Percentiles rank a stretch among this genome's conserved stretches.
phyloP scores from a whole-genome alignment of 129 eudicot genomes.

The Chrysanthemum seticuspe region DNA sequence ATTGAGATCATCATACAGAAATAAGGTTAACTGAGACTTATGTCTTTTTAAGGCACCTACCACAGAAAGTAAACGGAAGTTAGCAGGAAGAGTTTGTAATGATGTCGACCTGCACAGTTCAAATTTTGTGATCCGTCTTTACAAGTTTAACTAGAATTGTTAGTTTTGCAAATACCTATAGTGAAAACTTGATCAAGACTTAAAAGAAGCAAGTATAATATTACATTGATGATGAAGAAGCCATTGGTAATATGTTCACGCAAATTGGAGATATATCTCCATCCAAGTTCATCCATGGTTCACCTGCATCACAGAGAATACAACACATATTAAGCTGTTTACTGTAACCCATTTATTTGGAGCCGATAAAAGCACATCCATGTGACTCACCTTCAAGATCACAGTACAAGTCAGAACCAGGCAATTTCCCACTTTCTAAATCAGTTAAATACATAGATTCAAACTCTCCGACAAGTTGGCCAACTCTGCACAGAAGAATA shows the following conservation, averaged over 20 bases:
- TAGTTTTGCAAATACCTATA: neutral
- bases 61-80: conserved; percentile 61
- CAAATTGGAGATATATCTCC: conserved; percentile 86
- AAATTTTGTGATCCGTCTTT: conserved; percentile 18
- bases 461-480: conserved; percentile 74
- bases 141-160: no score
- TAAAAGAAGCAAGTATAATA: conserved; percentile 1
- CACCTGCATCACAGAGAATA: conserved; percentile 45
- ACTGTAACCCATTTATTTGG: neutral
- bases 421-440: conserved; percentile 51
- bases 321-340: conserved; percentile 7
- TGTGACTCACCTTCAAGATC: conserved; percentile 63
- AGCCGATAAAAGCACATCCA: conserved; percentile 11
- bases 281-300: conserved; percentile 90
- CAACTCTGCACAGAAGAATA: conserved; percentile 48
- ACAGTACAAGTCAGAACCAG: conserved; percentile 44
- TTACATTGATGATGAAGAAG: conserved; percentile 56
- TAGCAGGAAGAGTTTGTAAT: conserved; percentile 72
- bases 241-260: conserved; percentile 69
- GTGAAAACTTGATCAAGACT: neutral
- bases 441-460: conserved; percentile 71
- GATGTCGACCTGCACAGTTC: conserved; percentile 48
- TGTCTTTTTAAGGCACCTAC: conserved; percentile 37
- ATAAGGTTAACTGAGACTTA: conserved; percentile 1
- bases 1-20: conserved; percentile 13